Percentiles rank a stretch among this genome's conserved stretches.
These are phyloP conservation scores for Salix dunnii DNA, from an alignment of 345 rosid species.

Conservation along the genomic window DNA sequence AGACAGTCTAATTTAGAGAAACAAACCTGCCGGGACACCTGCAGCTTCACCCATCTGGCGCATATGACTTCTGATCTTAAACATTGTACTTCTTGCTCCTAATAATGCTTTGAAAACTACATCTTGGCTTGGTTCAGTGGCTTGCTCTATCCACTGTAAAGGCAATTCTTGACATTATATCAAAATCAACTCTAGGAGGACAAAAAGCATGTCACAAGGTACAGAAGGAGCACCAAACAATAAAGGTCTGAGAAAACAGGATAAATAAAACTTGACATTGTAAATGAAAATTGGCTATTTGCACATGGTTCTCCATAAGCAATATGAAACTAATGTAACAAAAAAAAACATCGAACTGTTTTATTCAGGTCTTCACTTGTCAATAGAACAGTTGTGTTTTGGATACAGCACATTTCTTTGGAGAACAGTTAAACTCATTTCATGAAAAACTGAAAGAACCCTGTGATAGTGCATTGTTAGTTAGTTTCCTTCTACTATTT, in stretches of 20 bases:
- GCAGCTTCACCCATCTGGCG: constrained; percentile 87
- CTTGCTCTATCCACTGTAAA: constrained; percentile 76
- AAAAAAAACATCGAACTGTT: neutral
- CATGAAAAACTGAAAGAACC: neutral
- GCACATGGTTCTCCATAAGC: neutral
- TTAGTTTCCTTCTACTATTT: neutral
- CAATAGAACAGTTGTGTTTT: neutral
- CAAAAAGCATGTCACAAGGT: neutral
- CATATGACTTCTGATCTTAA: constrained; percentile 67
- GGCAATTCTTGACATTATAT: constrained; percentile 17
- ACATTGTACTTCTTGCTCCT: constrained; percentile 75
- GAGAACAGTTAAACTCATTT: neutral
- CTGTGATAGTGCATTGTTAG: neutral
- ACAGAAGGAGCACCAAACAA: neutral
- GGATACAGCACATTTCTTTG: neutral
- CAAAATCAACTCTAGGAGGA: constrained; percentile 7
- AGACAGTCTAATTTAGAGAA: neutral
- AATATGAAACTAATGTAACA: neutral
- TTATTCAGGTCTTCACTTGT: neutral
- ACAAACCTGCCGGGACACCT: constrained; percentile 60
- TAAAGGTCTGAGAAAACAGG: neutral
- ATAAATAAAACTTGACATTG: neutral
- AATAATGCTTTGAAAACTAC: constrained; percentile 56
- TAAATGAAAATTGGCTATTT: neutral
- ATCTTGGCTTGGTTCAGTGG: constrained; percentile 51